Evolutionary conservation across 805 yeast genomes (phyloP), one percentile per base, ranked within the genome.

Genomic region (Candida nonsorbophila): DNA sequence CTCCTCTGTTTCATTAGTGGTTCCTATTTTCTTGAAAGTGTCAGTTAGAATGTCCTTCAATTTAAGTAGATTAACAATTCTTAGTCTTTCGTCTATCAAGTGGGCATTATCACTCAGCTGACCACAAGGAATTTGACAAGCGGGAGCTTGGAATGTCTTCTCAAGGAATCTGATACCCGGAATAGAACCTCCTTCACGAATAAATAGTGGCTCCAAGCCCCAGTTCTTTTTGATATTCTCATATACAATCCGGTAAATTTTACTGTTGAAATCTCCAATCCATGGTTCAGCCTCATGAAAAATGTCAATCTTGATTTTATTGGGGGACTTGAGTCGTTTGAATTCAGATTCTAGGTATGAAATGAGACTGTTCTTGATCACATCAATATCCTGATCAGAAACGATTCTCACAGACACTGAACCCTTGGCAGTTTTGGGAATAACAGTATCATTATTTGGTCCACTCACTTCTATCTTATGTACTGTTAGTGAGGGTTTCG

Each of bases 111-210:
- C 97, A 24, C 92, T 77, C 2, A 90, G 74, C 59, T 90, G 98
- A 0, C 97, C 98, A 49, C 97, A 86, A 2, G 98, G 97, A 19
- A 92, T 74, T 54, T 92, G 97, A 1, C 90, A 94, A 2, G 96
- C 97, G 15, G 85, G 84, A 3, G 97, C 95, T 29, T 69, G 55
- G 41, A 90, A 84, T 8, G 72, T 63, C 52, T 84, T 84, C 45
- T 90, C 98, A 40, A 90, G 58, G 36, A 81, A 82, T 38, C 96
- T 60, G 6, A 92, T 78, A 7, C 90, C 80, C 2, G 98, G 97
- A 51, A 90, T 87, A 0, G 97, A 85, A 0, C 98, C 98, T 37
- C 98, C 98, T 60, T 92, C 98, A 41, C 97, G 74, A 18, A 92
- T 84, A 36, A 78, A 80, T 23, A 90, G 59, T 2, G 97, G 97